Conservation (phyloP, 148 eudicot species). For the Nepenthes gracilis region DNA sequence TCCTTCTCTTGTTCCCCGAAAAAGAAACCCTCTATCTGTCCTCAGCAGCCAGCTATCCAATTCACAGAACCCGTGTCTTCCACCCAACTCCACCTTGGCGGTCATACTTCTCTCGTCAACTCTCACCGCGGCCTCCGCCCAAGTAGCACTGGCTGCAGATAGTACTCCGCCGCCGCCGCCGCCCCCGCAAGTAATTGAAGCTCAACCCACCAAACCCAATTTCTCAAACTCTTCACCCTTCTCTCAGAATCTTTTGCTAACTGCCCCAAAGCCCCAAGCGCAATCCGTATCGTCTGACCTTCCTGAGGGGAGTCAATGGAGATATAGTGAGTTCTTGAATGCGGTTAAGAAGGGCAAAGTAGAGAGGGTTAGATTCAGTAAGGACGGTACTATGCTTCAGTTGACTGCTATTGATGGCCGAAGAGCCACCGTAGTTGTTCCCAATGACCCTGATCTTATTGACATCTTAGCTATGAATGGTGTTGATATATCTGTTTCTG, state of each 20-base stretch:
- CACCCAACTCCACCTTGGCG: constrained; percentile 29
- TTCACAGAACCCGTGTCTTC: constrained; percentile 10
- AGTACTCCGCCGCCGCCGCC: constrained; percentile 27
- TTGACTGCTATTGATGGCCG: constrained; percentile 86
- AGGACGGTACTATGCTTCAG: constrained; percentile 71
- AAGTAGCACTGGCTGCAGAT: constrained; percentile 49
- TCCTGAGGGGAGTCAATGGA: constrained; percentile 80
- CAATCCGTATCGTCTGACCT: constrained; percentile 35
- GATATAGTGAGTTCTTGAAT: constrained; percentile 89
- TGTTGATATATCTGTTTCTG: constrained; percentile 88
- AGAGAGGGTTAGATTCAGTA: constrained; percentile 77
- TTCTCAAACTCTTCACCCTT: constrained; percentile 39
- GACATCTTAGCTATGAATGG: constrained; percentile 94
- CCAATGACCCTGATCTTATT: constrained; percentile 90
- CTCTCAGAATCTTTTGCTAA: constrained; percentile 38
- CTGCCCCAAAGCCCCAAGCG: constrained; percentile 64
- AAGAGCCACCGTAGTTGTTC: constrained; percentile 66
- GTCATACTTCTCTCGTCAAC: constrained; percentile 52
- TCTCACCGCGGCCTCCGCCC: constrained; percentile 11
- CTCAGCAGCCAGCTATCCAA: constrained; percentile 16
- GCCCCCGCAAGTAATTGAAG: constrained; percentile 27
- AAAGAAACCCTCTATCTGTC: constrained; percentile 29
- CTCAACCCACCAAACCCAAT: constrained; percentile 27
- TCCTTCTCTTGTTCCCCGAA: constrained; percentile 14
- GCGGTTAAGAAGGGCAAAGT: constrained; percentile 97